Base-by-base conservation (phyloP, 169 alveolate species). In the Cryptosporidium canis region DNA sequence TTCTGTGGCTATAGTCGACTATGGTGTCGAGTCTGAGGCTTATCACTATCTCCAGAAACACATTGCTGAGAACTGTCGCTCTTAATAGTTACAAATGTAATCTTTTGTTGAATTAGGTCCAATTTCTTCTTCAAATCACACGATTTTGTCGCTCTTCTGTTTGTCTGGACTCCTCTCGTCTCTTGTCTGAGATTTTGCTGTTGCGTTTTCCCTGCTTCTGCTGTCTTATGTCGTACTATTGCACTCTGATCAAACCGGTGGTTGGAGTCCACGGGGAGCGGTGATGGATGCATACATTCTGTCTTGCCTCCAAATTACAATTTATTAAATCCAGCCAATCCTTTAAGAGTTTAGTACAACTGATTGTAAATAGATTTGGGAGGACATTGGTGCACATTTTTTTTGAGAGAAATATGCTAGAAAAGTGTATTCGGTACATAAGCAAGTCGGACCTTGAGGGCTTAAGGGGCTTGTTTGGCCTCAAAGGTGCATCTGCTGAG, bases 11-110 rank as follows among this genome's bases (percentile, higher is more conserved):
- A 93, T 97, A 67, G 94, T 94, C 72, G 97, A 95, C 94, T 96
- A 92, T 92, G 99, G 99, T 83, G 99, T 96, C 90, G 97, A 97
- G 71, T 94, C 98, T 56, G 98, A 95, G 82, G 98, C 96, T 66
- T 94, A 94, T 87, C 96, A 91, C 67, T 97, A 91, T 92, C 93
- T 97, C 63, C 94, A 95, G 82, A 92, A 93, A 72, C 96, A 96
- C 93, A 93, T 94, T 39, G 87, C 87, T 67, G 92, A 92, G 82
- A 92, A 91, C 47, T 77, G 87, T 58, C 87, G 72, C 61, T 58
- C 87, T 33, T 77, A 61, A 56, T 72, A 56, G 24, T 58, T 77
- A 39, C 43, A 24, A 77, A 43, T 29, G 43, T 29, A 68, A 68
- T 68, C 16, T 18, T 45, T 14, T 9, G 39, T 14, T 39, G 27